Conservation (phyloP, 768 basidiomycete species). For the Trametes meyenii region DNA sequence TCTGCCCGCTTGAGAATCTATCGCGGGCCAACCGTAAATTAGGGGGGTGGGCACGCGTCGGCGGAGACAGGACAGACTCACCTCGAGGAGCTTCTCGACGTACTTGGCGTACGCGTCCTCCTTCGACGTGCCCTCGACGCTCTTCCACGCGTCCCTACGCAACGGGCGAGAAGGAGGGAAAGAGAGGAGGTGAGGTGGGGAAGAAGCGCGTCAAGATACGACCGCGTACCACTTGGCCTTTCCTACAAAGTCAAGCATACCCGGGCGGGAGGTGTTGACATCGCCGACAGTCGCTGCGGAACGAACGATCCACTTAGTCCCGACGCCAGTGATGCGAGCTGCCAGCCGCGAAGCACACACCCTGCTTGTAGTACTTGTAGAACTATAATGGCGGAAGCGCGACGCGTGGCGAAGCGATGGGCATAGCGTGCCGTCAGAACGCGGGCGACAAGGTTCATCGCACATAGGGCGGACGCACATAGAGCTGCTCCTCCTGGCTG, state of each 20-base stretch:
- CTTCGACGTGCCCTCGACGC: slow-evolving; percentile 67
- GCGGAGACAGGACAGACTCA: slow-evolving; percentile 36
- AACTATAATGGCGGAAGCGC: slow-evolving; percentile 55
- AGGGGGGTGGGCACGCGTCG: background rate
- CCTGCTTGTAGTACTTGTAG: slow-evolving; percentile 95
- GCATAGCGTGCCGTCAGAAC: slow-evolving; percentile 6
- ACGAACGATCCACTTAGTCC: background rate
- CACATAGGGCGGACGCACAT: slow-evolving; percentile 51
- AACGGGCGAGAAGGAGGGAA: background rate
- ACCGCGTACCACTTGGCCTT: slow-evolving; percentile 84
- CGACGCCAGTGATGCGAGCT: slow-evolving; percentile 5
- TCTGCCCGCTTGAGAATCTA: slow-evolving; percentile 60
- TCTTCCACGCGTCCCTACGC: slow-evolving; percentile 84
- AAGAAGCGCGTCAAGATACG: background rate
- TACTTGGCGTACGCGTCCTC: slow-evolving; percentile 77
- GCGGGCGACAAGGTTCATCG: slow-evolving; percentile 11
- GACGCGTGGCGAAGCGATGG: background rate
- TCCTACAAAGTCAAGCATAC: slow-evolving; percentile 82
- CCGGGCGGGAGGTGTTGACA: slow-evolving; percentile 63
- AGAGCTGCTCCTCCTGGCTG: slow-evolving; percentile 71
- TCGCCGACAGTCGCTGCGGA: slow-evolving; percentile 72
- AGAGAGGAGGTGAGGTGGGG: background rate
- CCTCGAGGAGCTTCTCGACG: slow-evolving; percentile 73
- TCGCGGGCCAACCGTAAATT: slow-evolving; percentile 15
- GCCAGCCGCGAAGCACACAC: slow-evolving; percentile 40